These are phyloP conservation scores for Bacidia rubella DNA, from an alignment of 495 filamentous ascomycete genomes.

Conservation along the genomic window DNA sequence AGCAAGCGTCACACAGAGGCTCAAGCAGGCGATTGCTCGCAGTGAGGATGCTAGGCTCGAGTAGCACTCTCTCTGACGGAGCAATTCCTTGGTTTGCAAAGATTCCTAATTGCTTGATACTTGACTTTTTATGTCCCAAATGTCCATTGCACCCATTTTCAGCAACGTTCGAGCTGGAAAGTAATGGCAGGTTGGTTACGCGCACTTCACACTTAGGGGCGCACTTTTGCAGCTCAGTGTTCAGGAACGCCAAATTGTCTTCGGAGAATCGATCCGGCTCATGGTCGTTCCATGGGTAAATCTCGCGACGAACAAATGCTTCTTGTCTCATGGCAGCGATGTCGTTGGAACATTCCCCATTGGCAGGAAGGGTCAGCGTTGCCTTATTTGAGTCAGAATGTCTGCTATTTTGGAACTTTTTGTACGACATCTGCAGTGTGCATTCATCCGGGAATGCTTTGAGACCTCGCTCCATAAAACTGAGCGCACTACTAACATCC, in stretches of 20 bases:
- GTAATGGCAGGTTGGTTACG: slow-evolving; percentile 55
- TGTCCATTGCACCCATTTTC: slow-evolving; percentile 19
- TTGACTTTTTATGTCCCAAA: slow-evolving; percentile 28
- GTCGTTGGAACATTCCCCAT: not conserved
- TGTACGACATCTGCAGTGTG: slow-evolving; percentile 1
- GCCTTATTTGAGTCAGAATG: not conserved
- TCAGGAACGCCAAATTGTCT: slow-evolving; percentile 53
- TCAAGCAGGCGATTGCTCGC: slow-evolving; percentile 72
- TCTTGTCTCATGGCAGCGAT: slow-evolving; percentile 2
- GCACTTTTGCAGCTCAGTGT: slow-evolving; percentile 45
- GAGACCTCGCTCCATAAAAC: slow-evolving; percentile 42
- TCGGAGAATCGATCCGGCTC: slow-evolving; percentile 73
- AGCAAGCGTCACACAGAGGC: slow-evolving; percentile 72
- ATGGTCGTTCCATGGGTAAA: slow-evolving; percentile 87
- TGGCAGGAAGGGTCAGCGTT: no score
- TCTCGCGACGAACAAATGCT: slow-evolving; percentile 53
- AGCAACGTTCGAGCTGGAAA: slow-evolving; percentile 35
- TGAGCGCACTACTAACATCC: slow-evolving; percentile 55
- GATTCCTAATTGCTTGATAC: slow-evolving; percentile 65
- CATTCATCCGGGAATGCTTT: not conserved
- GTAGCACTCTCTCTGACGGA: slow-evolving; percentile 62
- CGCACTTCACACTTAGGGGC: slow-evolving; percentile 59
- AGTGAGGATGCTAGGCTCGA: slow-evolving; percentile 67
- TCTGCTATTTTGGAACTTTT: not conserved
- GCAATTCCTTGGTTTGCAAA: slow-evolving; percentile 74